Evolutionary conservation across 2,329 filamentous ascomycete genomes (phyloP).

Genomic region (Aspergillus fijiensis): DNA sequence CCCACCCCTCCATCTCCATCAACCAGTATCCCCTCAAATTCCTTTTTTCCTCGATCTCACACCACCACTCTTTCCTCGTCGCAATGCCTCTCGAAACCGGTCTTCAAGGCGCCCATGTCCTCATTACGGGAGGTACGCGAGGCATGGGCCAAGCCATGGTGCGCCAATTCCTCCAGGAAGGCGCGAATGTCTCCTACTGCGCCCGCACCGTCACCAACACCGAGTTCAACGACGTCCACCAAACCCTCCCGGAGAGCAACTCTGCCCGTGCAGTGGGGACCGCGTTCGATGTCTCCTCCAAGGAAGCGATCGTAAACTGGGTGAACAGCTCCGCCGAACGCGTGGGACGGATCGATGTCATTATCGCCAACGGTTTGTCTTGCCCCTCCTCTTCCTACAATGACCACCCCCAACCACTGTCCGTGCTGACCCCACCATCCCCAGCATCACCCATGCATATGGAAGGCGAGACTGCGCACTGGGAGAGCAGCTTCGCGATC

Average conservation of each 20-base stretch:
- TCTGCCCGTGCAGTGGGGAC: constrained; percentile 15
- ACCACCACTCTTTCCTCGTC: not conserved
- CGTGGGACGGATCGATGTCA: too few species aligned
- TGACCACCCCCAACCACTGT: too few species aligned
- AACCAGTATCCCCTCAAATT: too few species aligned
- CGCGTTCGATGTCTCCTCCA: constrained; percentile 18
- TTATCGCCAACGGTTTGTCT: too few species aligned
- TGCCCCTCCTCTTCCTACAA: too few species aligned
- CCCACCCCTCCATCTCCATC: too few species aligned
- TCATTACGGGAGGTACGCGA: constrained; percentile 24
- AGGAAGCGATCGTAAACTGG: not conserved
- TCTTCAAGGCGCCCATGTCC: constrained; percentile 12
- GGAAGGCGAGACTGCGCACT: constrained; percentile 15
- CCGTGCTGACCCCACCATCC: not conserved
- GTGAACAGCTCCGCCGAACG: too few species aligned
- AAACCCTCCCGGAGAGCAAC: constrained; percentile 9
- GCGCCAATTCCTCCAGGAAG: constrained; percentile 23
- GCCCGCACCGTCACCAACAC: constrained; percentile 19
- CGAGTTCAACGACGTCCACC: constrained; percentile 13
- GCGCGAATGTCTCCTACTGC: constrained; percentile 24
- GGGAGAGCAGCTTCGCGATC: constrained; percentile 18
- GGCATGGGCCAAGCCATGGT: constrained; percentile 29
- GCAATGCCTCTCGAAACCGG: constrained; percentile 12
- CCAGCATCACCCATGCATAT: constrained; percentile 21
- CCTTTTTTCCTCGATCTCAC: too few species aligned